phyloP scores from a whole-genome alignment of 2,329 filamentous ascomycete species.

The Claviceps sorghi region DNA sequence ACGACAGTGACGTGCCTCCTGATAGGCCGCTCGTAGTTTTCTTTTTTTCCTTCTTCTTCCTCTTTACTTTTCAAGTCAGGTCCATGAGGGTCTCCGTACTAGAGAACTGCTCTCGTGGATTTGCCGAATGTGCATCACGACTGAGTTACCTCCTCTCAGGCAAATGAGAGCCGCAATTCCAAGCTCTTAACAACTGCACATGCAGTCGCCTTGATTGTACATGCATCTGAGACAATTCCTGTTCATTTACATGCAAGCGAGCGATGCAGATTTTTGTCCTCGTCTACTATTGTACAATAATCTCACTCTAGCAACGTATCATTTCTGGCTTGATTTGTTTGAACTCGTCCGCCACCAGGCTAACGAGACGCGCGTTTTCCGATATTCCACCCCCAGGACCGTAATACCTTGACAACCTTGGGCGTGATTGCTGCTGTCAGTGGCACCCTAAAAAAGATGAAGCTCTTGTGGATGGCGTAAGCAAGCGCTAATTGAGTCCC shows the following conservation, averaged over 20 bases:
- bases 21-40: no score
- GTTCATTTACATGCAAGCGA: neutral
- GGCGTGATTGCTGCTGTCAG: slow-evolving; percentile 81
- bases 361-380: slow-evolving; percentile 45
- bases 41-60: neutral
- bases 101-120: no score
- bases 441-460: slow-evolving; percentile 92
- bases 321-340: neutral
- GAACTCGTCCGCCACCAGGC: neutral
- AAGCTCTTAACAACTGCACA: neutral
- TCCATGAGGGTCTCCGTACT: no score
- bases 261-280: neutral
- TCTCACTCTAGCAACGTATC: neutral
- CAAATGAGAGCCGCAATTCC: neutral
- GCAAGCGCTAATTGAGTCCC: slow-evolving; percentile 80
- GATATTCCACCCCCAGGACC: slow-evolving; percentile 89
- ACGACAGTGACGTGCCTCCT: neutral
- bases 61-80: neutral
- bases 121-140: no score
- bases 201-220: neutral
- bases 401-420: slow-evolving; percentile 79
- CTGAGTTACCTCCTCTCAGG: no score
- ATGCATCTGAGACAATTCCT: neutral
- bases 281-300: neutral
- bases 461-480: slow-evolving; percentile 94